These are phyloP conservation scores for Leishmania lainsoni DNA, from an alignment of 208 protist species.

Conservation along the genomic window DNA sequence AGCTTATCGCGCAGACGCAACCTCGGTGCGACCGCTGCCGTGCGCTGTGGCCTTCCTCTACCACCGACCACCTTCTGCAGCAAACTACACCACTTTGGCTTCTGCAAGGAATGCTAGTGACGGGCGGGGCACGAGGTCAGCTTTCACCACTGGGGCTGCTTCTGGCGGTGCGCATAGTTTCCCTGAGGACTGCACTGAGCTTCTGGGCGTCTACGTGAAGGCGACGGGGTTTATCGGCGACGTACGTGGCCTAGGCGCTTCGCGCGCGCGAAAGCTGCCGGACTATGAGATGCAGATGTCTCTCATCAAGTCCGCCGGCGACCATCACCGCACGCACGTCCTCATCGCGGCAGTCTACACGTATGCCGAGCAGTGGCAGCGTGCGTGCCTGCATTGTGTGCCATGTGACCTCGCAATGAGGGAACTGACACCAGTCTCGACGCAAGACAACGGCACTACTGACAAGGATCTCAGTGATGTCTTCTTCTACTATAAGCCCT, in stretches of 20 bases:
- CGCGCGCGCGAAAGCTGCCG: conserved; percentile 24
- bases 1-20: conserved; percentile 22
- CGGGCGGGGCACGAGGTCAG: neutral
- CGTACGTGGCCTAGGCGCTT: conserved; percentile 21
- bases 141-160: neutral
- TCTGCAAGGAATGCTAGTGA: neutral
- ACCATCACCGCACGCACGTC: conserved; percentile 68
- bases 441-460: neutral
- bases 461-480: conserved; percentile 4
- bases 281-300: conserved; percentile 68
- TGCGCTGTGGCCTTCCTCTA: conserved; percentile 72
- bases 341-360: conserved; percentile 58
- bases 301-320: conserved; percentile 70
- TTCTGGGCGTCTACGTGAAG: conserved; percentile 55
- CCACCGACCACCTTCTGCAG: neutral
- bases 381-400: conserved; percentile 44
- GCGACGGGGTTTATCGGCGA: conserved; percentile 46
- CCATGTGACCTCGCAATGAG: conserved; percentile 19
- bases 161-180: neutral
- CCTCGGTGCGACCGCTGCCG: conserved; percentile 45
- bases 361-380: conserved; percentile 60
- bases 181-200: conserved; percentile 40
- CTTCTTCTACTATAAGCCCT: conserved; percentile 27
- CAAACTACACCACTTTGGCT: neutral
- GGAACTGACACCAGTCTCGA: neutral